phyloP scores from a whole-genome alignment of 129 eudicot species.

The Lactuca saligna region DNA sequence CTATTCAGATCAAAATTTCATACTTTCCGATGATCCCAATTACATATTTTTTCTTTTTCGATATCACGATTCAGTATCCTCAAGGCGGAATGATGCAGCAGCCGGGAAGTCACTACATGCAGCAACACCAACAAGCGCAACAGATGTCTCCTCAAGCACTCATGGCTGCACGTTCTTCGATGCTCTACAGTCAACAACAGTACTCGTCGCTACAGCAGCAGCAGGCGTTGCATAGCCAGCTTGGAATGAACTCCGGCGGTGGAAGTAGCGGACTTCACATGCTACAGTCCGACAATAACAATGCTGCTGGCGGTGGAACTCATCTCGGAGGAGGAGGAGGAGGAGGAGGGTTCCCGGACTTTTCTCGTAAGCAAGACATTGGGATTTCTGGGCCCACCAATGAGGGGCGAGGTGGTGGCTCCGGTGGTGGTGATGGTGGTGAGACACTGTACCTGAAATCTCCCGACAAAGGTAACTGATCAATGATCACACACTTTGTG shows the following conservation, averaged over 20 bases:
- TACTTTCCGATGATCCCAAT: not conserved
- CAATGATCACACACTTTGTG: not conserved
- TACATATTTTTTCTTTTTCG: not conserved
- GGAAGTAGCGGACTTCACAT: constrained; percentile 55
- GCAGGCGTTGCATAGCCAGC: constrained; percentile 60
- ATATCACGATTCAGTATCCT: constrained; percentile 43
- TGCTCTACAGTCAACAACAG: constrained; percentile 66
- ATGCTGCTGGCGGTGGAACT: constrained; percentile 23
- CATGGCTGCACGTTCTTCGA: constrained; percentile 75
- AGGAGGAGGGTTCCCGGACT: constrained; percentile 46
- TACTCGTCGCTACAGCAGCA: constrained; percentile 62
- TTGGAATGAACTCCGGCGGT: constrained; percentile 60
- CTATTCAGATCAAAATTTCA: not conserved
- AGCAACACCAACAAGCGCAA: constrained; percentile 83
- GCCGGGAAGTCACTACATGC: constrained; percentile 72
- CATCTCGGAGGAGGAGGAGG: constrained; percentile 26
- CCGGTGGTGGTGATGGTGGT: constrained; percentile 42
- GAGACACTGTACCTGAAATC: constrained; percentile 56
- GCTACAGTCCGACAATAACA: constrained; percentile 55
- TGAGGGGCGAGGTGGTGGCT: constrained; percentile 44
- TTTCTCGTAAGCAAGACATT: constrained; percentile 45
- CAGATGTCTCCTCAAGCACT: constrained; percentile 66
- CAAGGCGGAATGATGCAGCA: constrained; percentile 67
- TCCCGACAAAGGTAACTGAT: constrained; percentile 50
- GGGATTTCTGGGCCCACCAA: constrained; percentile 18